Evolutionary conservation across 2,329 filamentous ascomycete genomes (phyloP), one percentile per base, ranked within the genome.

Genomic region (Colletotrichum lini): DNA sequence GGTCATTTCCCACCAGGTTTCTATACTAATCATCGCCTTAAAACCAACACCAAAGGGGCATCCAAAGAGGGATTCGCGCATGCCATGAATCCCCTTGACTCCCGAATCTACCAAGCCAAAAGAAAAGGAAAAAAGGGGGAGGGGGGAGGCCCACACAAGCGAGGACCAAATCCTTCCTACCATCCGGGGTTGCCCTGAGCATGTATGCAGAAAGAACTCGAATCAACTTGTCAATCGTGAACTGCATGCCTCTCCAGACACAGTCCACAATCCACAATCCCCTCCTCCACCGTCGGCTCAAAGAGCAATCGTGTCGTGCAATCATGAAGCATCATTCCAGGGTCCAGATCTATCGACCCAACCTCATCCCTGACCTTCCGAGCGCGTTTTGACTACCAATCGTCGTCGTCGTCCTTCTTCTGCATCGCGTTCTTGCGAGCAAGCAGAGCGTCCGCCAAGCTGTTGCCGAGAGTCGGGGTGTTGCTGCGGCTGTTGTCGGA

Each of bases 371-470:
- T 57, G 58, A 63, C 68, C 49, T 61, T 61, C 61, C 56, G 75
- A 67, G 70, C 52, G 47, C 57, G 23, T 49, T 38, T 62, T 65
- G 57, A 63, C 76, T 79, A 93, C 91, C 91, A 93, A 78, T 94
- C 90, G 57, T 93, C 91, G 21, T 93, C 90, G 23, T 91, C 88
- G 67, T 89, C 86, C 80, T 89, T 90, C 77, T 88, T 90, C 77
- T 91, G 90, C 91, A 94, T 94, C 7, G 92, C 92, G 74, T 89
- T 91, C 84, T 95, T 92, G 76, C 94, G 87, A 53, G 92, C 92
- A 76, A 93, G 84, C 76, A 96, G 83, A n/a, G 93, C 93, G 79
- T 95, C 93, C 2, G 94, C 94, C 75, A 96, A 82, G 56, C 93
- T 93, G 59, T 92, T 92, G 4, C 90, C 91, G 16, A 91, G 89